phyloP scores from a whole-genome alignment of 768 basidiomycete species.

The Xerocomellus chrysenteron region DNA sequence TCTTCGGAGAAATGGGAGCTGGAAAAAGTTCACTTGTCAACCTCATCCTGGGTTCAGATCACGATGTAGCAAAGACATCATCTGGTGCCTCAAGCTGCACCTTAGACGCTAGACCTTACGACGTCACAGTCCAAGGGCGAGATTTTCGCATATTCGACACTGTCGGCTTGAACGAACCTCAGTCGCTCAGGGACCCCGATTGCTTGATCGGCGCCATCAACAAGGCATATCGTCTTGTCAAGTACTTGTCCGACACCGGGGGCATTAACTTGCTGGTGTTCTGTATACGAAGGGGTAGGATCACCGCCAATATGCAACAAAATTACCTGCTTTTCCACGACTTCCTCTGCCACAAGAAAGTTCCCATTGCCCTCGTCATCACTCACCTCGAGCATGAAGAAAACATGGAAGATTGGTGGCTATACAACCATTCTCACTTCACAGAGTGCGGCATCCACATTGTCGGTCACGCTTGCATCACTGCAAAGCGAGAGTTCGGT shows the following conservation, averaged over 20 bases:
- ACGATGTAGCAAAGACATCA: conserved; percentile 28
- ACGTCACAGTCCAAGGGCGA: conserved; percentile 14
- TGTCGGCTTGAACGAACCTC: conserved; percentile 32
- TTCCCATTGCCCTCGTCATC: conserved; percentile 30
- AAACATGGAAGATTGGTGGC: conserved; percentile 38
- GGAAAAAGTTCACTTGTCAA: conserved; percentile 46
- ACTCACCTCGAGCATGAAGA: conserved; percentile 38
- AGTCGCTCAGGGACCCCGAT: conserved; percentile 25
- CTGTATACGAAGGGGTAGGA: conserved; percentile 35
- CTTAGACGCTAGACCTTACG: conserved; percentile 30
- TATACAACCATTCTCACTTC: conserved; percentile 24
- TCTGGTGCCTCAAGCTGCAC: conserved; percentile 35
- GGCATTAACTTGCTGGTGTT: conserved; percentile 44
- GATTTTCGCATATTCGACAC: conserved; percentile 36
- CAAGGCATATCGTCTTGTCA: conserved; percentile 36
- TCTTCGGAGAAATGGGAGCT: conserved; percentile 32
- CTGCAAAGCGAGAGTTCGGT: conserved; percentile 30
- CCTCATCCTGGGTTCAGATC: conserved; percentile 32
- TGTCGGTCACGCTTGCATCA: conserved; percentile 34
- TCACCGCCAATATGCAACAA: conserved; percentile 26
- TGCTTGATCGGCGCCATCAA: conserved; percentile 30
- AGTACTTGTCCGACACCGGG: conserved; percentile 26
- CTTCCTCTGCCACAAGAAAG: conserved; percentile 33
- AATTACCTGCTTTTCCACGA: conserved; percentile 36
- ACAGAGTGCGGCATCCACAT: conserved; percentile 19